These are phyloP conservation scores for Stemphylium lycopersici DNA, from an alignment of 2,329 filamentous ascomycete species.

Conservation along the genomic window DNA sequence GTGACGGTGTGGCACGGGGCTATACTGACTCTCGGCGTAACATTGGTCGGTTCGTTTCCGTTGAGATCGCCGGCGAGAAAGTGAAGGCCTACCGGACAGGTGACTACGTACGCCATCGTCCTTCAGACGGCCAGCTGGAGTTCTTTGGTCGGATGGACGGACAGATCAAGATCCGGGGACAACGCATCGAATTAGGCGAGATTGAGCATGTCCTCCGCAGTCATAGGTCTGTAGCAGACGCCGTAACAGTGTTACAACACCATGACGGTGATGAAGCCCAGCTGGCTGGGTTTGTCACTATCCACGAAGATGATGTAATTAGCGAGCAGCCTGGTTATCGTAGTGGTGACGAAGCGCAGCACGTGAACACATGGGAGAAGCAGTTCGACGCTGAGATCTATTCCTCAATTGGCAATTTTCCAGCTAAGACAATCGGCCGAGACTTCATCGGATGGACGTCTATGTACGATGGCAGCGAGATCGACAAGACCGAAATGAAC, in stretches of 20 bases:
- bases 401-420: neutral
- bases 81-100: constrained; percentile 39
- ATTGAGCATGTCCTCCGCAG: constrained; percentile 18
- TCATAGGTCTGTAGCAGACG: neutral
- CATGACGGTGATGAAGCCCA: neutral
- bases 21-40: constrained; percentile 29
- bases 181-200: constrained; percentile 34
- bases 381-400: constrained; percentile 9
- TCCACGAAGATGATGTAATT: neutral
- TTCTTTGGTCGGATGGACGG: constrained; percentile 27
- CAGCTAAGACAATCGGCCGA: constrained; percentile 4
- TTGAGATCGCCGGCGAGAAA: neutral
- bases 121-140: constrained; percentile 20
- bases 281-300: constrained; percentile 1
- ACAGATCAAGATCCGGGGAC: constrained; percentile 33
- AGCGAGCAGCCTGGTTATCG: neutral
- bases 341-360: neutral
- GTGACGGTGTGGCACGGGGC: constrained; percentile 10
- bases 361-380: constrained; percentile 9
- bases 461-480: constrained; percentile 15
- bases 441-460: constrained; percentile 17
- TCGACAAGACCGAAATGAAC: constrained; percentile 16
- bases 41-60: constrained; percentile 5
- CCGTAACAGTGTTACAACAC: neutral
- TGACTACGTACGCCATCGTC: constrained; percentile 21